Base-by-base conservation (phyloP, 768 basidiomycete genomes). In the Crassisporium funariophilum region DNA sequence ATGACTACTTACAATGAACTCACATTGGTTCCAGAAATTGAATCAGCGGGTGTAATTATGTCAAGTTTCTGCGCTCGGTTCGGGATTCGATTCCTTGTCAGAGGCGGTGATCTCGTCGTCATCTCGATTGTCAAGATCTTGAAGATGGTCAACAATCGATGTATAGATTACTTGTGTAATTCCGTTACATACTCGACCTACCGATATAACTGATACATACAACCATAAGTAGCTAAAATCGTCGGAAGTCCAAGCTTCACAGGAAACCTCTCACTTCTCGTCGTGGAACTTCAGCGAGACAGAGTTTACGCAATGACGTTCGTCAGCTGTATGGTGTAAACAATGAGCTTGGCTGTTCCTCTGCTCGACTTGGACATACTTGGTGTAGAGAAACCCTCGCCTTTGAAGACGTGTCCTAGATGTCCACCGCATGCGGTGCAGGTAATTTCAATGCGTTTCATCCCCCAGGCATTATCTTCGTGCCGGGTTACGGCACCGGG, bases 361-460 rank as follows among this genome's bases (percentile, higher is more conserved):
- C 5, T n/a, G 7, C 15, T 5, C 10, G 37, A 19, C 1, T 20
- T n/a, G 17, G 23, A 70, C 85, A 27, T 62, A 86, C 89, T 91
- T 3, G 91, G 91, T 0, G 83, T 91, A 4, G 68, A 46, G 67
- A 79, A 93, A 2, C 87, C 86, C 67, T 95, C 94, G 27, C 93
- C 93, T 60, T 90, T 89, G 80, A 98, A 98, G 31, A 98, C 89
- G 62, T 98, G 94, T 4, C 95, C 95, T 4, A 98, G 76, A 64
- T 98, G 95, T 1, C 94, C 92, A 7, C 91, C 92, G 59, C 94
- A 95, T 2, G 91, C 88, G 13, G 90, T 77, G 60, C 92, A 95
- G 20, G 82, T 86, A 36, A 98, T 95, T 71, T 97, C 94, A 13
- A 72, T 92, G 39, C 94, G 80, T 5, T 69, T 68, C 77, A 81